Percentiles rank a stretch among this genome's conserved stretches.
phyloP scores from a whole-genome alignment of 1,284 basidiomycete genomes.

The Leccinum solheimii region DNA sequence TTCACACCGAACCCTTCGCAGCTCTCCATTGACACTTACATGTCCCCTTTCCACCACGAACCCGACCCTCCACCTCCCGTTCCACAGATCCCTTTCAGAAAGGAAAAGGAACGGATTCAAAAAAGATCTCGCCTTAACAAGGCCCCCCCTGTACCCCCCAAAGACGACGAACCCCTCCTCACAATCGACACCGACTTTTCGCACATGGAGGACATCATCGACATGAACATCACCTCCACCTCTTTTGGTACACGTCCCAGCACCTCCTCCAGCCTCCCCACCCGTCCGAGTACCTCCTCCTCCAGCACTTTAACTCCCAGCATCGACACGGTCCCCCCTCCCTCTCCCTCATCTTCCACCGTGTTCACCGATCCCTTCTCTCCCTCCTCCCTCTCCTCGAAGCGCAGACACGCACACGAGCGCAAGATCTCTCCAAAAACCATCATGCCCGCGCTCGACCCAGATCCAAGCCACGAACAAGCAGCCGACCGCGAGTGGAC shows the following conservation, averaged over 20 bases:
- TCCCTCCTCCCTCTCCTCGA: conserved; percentile 24
- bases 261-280: conserved; percentile 13
- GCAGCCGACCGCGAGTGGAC: conserved; percentile 26
- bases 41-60: conserved; percentile 12
- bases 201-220: conserved; percentile 83
- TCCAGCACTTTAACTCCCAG: not conserved
- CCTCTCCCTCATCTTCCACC: conserved; percentile 20
- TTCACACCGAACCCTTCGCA: conserved; percentile 26
- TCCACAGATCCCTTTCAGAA: conserved; percentile 29
- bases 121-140: conserved; percentile 27
- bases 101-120: conserved; percentile 22
- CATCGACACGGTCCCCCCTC: conserved; percentile 36
- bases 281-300: conserved; percentile 9
- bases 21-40: conserved; percentile 27
- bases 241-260: conserved; percentile 13
- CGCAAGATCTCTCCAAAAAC: conserved; percentile 56
- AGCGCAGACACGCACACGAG: conserved; percentile 17
- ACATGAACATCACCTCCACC: conserved; percentile 35
- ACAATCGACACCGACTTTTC: conserved; percentile 78
- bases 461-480: conserved; percentile 5
- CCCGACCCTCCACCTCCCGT: conserved; percentile 17
- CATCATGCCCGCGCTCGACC: conserved; percentile 10
- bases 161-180: conserved; percentile 21
- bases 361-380: conserved; percentile 52
- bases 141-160: conserved; percentile 16